Percentiles rank a stretch among this genome's conserved stretches.
phyloP scores from a whole-genome alignment of 148 eudicot species.

The Cornus controversa region DNA sequence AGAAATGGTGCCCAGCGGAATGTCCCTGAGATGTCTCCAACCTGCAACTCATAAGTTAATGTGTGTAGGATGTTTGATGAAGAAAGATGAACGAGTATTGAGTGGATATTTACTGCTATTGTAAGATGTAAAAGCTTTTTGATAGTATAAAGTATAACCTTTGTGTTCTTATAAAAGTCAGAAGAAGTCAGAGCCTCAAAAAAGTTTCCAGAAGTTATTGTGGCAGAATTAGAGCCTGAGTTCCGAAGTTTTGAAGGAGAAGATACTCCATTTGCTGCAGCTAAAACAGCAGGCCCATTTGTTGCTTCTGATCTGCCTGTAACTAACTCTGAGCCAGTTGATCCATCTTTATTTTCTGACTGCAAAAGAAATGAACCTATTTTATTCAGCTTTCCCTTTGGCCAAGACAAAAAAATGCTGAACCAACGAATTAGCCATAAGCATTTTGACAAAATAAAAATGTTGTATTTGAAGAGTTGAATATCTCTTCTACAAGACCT shows the following conservation, averaged over 20 bases:
- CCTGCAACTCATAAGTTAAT: constrained; percentile 42
- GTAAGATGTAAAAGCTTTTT: neutral
- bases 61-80: neutral
- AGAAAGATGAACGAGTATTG: neutral
- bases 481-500: too few relatives aligned
- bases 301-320: constrained; percentile 23
- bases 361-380: constrained; percentile 25
- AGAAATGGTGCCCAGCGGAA: constrained; percentile 99
- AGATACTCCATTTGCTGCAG: constrained; percentile 53
- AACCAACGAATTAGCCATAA: neutral
- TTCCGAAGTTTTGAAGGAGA: constrained; percentile 46
- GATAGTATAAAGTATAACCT: constrained; percentile 34
- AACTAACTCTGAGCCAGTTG: constrained; percentile 32
- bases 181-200: constrained; percentile 84
- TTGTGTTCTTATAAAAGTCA: constrained; percentile 78
- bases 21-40: constrained; percentile 80
- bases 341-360: constrained; percentile 71
- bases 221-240: constrained; percentile 70
- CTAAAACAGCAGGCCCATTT: constrained; percentile 44
- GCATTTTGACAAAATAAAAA: neutral
- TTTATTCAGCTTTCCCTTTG: neutral
- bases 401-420: neutral
- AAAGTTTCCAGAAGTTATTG: constrained; percentile 76
- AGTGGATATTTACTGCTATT: neutral
- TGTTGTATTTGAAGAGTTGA: too few relatives aligned